These are phyloP conservation scores for Apiotrichum porosum DNA, from an alignment of 1,284 basidiomycete species.

Conservation along the genomic window DNA sequence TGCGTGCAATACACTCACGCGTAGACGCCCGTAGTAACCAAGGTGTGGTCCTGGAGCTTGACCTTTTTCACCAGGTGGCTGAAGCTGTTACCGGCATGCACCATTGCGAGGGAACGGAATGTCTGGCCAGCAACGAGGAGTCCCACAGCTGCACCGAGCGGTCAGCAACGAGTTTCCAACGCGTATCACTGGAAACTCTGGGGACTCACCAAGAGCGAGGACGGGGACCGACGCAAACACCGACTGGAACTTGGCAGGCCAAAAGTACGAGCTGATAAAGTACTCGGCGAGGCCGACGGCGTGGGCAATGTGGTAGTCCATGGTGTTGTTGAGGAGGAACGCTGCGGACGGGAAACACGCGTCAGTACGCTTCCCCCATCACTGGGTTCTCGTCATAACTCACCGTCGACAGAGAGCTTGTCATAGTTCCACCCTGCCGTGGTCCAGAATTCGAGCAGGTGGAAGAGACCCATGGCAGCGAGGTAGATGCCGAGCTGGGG, in stretches of 20 bases:
- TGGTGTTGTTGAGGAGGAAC: slow-evolving; percentile 88
- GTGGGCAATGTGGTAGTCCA: slow-evolving; percentile 81
- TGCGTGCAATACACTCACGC: too few relatives aligned
- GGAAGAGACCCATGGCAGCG: slow-evolving; percentile 76
- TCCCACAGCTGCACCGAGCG: slow-evolving; percentile 18
- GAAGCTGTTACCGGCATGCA: slow-evolving; percentile 89
- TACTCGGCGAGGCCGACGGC: slow-evolving; percentile 74
- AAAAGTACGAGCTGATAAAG: slow-evolving; percentile 63
- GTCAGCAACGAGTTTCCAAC: slow-evolving; percentile 2
- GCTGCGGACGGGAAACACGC: slow-evolving; percentile 63
- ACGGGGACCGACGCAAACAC: slow-evolving; percentile 31
- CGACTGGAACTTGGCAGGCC: slow-evolving; percentile 39
- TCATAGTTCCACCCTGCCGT: slow-evolving; percentile 93
- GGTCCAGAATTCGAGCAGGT: slow-evolving; percentile 90
- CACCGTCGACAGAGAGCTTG: slow-evolving; percentile 89
- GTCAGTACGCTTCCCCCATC: too few relatives aligned
- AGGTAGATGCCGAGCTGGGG: slow-evolving; percentile 77
- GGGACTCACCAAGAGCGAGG: slow-evolving; percentile 38
- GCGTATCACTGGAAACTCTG: not conserved
- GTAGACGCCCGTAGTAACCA: slow-evolving; percentile 83
- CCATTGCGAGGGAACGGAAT: slow-evolving; percentile 86
- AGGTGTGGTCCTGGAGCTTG: slow-evolving; percentile 67
- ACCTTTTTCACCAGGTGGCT: slow-evolving; percentile 71
- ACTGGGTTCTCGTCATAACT: slow-evolving; percentile 37
- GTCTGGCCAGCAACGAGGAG: slow-evolving; percentile 68